Percentiles rank a stretch among this genome's conserved stretches.
Conservation (phyloP, 2,329 filamentous ascomycete species). For the Aspergillus ustus region DNA sequence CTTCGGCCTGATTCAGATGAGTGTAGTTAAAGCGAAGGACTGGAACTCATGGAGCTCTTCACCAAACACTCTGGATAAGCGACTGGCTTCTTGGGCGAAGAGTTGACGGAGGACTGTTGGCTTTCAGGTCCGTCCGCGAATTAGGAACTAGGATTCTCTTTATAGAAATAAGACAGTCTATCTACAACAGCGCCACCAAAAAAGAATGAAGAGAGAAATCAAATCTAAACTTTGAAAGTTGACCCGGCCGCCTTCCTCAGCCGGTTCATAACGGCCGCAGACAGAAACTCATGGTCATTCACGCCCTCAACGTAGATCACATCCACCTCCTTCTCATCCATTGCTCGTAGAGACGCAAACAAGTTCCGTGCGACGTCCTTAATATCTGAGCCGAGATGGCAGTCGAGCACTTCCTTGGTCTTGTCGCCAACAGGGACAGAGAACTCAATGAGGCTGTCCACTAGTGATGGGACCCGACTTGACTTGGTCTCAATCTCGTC, state of each 20-base stretch:
- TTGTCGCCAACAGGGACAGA: slow-evolving; percentile 32
- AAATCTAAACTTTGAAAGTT: slow-evolving; percentile 54
- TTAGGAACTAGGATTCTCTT: too few relatives aligned
- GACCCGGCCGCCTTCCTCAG: slow-evolving; percentile 74
- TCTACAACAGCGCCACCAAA: neutral
- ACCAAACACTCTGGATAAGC: too few relatives aligned
- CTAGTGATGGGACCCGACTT: slow-evolving; percentile 29
- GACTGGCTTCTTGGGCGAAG: too few relatives aligned
- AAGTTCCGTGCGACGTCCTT: slow-evolving; percentile 81
- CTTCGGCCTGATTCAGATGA: too few relatives aligned
- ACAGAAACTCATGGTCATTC: slow-evolving; percentile 73
- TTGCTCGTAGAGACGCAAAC: slow-evolving; percentile 82
- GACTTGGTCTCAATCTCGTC: slow-evolving; percentile 28
- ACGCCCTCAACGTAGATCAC: slow-evolving; percentile 92
- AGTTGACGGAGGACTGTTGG: too few relatives aligned
- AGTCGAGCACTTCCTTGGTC: slow-evolving; percentile 62
- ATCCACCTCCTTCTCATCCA: slow-evolving; percentile 79
- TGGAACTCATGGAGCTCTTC: too few relatives aligned
- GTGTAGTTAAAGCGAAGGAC: too few relatives aligned
- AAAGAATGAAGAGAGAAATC: neutral
- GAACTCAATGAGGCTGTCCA: slow-evolving; percentile 35
- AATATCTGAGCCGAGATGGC: slow-evolving; percentile 72
- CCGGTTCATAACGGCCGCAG: slow-evolving; percentile 84
- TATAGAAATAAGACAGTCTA: neutral
- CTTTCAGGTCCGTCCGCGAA: too few relatives aligned